Evolutionary conservation across 192 early-diverging fungal species (phyloP), one percentile per base, ranked within the genome.

Genomic region (Mortierella antarctica): DNA sequence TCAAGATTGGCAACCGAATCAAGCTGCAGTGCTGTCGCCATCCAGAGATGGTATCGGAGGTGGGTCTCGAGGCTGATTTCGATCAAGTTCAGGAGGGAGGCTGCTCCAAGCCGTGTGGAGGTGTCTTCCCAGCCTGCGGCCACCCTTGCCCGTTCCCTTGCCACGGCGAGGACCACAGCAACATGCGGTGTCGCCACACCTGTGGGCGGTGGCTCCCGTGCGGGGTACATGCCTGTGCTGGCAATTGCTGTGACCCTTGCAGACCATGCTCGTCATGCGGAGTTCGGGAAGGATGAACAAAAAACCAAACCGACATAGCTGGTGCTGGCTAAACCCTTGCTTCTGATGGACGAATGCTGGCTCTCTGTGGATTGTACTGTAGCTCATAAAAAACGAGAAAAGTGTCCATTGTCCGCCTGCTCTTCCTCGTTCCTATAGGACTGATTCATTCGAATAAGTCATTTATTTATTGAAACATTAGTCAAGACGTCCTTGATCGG

Each of bases 61-160:
- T 87, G 4, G 82, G 67, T 17, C 83, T 83, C 41, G 84, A 84
- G 51, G 65, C 85, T 7, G 86, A 87, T 40, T 87, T 87, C 59
- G 67, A 78, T 17, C 57, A 69, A 12, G 86, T 87, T 0, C 62
- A 87, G 51, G 65, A 84, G 14, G 87, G 87, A 56, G 87, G 87
- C 0, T 88, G 87, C 52, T 65, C 67, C 7, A 73, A 57, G 18
- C 82, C 78, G 21, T 88, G 87, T 51, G 69, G 62, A 17, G 72
- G 59, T 11, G 40, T 52, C 2, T 56, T 88, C 17, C 69, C 71
- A 11, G 80, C 73, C 45, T 85, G 85, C 39, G 69, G 65, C 4
- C 74, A 83, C 42, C 73, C 69, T n/a, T 83, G 73, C 49, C 64
- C 61, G 6, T 83, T 76, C 17, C 53, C 45, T 12, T 74, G 71